phyloP scores from a whole-genome alignment of 257 asterid species.

The Solanum arcanum region DNA sequence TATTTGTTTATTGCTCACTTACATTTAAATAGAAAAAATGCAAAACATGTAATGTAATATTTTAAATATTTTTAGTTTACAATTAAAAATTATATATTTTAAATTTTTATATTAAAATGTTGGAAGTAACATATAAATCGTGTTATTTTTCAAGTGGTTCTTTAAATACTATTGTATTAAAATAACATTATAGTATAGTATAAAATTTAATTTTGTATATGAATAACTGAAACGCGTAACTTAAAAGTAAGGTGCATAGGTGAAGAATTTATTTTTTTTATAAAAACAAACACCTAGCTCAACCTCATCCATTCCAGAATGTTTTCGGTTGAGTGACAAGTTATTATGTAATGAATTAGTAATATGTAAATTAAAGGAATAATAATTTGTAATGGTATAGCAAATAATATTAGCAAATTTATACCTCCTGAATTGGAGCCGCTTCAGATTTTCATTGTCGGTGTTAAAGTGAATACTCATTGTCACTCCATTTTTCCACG shows the following conservation, averaged over 20 bases:
- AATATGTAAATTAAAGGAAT: not conserved
- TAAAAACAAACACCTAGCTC: not conserved
- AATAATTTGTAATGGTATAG: too few relatives aligned
- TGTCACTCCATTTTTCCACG: not conserved
- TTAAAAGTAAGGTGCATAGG: not conserved
- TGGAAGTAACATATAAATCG: too few relatives aligned
- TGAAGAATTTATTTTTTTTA: not conserved
- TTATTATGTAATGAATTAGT: not conserved
- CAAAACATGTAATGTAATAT: not conserved
- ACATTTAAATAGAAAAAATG: not conserved
- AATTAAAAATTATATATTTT: too few relatives aligned
- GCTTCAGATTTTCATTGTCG: not conserved
- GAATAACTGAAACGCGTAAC: not conserved
- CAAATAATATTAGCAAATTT: too few relatives aligned
- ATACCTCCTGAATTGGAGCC: not conserved
- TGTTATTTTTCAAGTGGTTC: not conserved
- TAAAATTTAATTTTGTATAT: too few relatives aligned
- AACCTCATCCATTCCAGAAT: not conserved
- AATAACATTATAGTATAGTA: too few relatives aligned
- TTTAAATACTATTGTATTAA: too few relatives aligned
- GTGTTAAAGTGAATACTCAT: not conserved
- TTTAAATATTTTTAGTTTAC: too few relatives aligned
- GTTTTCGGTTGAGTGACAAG: not conserved
- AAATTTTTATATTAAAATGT: too few relatives aligned
- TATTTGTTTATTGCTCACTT: not conserved